Conservation (phyloP, 2,329 filamentous ascomycete species). For the Hyphodiscus sp. region DNA sequence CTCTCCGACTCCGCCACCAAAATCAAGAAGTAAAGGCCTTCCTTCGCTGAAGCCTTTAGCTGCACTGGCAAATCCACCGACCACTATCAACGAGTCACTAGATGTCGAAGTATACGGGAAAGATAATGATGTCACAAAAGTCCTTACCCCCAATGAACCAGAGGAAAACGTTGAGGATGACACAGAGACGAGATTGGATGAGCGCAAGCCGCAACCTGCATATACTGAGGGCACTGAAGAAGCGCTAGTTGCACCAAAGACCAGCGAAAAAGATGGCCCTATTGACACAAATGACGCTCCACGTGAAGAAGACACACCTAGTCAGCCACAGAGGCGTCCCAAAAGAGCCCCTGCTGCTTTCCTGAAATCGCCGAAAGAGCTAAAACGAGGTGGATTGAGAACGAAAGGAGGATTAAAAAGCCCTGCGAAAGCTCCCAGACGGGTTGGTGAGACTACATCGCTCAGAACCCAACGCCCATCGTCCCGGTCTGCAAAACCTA, state of each 20-base stretch:
- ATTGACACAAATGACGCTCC: not conserved
- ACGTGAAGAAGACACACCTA: not conserved
- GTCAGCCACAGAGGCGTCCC: not conserved
- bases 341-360: not conserved
- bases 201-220: too few relatives aligned
- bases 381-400: constrained; percentile 3
- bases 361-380: not conserved
- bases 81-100: not conserved
- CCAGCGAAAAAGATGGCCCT: not conserved
- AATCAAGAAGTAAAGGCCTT: not conserved
- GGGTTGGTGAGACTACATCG: not conserved
- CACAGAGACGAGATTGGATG: too few relatives aligned
- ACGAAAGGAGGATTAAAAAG: constrained; percentile 9
- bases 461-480: constrained; percentile 1
- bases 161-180: not conserved
- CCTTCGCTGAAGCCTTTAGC: not conserved
- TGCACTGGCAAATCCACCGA: not conserved
- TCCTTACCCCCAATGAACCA: not conserved
- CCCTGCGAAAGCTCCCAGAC: constrained; percentile 3
- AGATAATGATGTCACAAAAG: not conserved
- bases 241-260: not conserved
- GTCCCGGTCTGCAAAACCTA: constrained; percentile 3
- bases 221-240: not conserved
- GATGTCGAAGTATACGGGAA: not conserved
- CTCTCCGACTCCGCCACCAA: not conserved